A percentile compares a stretch with the other conserved stretches of the same genome.
phyloP scores from a whole-genome alignment of 164 flowering plant genomes.

The Amborella trichopoda region DNA sequence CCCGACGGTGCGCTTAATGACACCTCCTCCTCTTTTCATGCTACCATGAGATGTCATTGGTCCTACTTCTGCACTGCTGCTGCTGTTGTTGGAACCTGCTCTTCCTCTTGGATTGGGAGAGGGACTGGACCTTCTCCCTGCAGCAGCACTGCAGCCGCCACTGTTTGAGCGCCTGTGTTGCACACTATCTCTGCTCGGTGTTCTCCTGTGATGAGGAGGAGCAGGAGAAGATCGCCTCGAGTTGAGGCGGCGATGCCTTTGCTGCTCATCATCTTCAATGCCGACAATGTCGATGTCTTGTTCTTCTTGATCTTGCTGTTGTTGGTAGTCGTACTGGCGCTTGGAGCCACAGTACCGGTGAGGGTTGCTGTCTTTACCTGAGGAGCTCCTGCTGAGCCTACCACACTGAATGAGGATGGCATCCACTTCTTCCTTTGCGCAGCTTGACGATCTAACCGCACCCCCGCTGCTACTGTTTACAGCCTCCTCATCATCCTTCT shows the following conservation, averaged over 20 bases:
- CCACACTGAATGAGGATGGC: conserved; percentile 93
- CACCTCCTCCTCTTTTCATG: too few species aligned
- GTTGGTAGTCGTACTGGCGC: conserved; percentile 53
- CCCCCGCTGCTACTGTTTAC: conserved; percentile 5
- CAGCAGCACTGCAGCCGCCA: conserved; percentile 23
- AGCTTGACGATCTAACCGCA: conserved; percentile 65
- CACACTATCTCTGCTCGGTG: conserved; percentile 74
- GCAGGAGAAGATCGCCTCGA: too few species aligned
- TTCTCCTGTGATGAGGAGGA: conserved; percentile 41
- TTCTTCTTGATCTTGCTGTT: not conserved
- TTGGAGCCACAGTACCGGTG: conserved; percentile 60
- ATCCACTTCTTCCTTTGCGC: conserved; percentile 87
- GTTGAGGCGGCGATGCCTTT: conserved; percentile 23
- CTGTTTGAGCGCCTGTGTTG: conserved; percentile 45
- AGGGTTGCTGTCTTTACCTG: conserved; percentile 25
- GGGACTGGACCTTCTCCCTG: conserved; percentile 62
- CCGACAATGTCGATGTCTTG: conserved; percentile 6
- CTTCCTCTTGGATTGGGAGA: conserved; percentile 75
- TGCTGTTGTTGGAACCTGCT: conserved; percentile 12
- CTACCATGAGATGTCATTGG: too few species aligned
- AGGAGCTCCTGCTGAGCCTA: conserved; percentile 80
- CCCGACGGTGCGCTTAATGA: too few species aligned
- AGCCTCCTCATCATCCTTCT: too few species aligned
- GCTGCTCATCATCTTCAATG: conserved; percentile 15
- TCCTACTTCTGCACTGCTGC: too few species aligned